Percentiles rank a stretch among this genome's conserved stretches.
Conservation (phyloP, 768 basidiomycete species). For the Tubosaeta sp. region DNA sequence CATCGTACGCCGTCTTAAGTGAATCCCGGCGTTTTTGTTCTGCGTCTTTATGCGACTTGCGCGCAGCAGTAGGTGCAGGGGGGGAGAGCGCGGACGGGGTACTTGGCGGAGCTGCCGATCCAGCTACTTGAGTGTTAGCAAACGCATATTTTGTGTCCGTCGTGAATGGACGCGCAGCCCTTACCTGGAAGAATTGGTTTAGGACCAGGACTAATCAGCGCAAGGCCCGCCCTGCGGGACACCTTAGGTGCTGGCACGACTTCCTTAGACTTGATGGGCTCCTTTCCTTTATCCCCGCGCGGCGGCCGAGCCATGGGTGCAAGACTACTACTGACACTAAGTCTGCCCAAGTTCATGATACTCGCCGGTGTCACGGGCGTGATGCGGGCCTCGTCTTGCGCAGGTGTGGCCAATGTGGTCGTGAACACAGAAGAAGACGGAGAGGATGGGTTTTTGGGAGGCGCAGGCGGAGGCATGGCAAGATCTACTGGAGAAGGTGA, state of each 20-base stretch:
- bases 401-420: constrained; percentile 2
- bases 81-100: constrained; percentile 28
- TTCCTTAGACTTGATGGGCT: constrained; percentile 28
- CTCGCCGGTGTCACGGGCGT: constrained; percentile 87
- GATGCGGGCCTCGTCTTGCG: constrained; percentile 33
- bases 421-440: constrained; percentile 11
- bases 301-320: constrained; percentile 27
- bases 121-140: constrained; percentile 26
- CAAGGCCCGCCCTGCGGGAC: constrained; percentile 28
- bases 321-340: constrained; percentile 48
- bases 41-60: constrained; percentile 90
- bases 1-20: constrained; percentile 90
- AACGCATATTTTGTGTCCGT: not conserved
- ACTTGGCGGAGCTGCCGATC: constrained; percentile 28
- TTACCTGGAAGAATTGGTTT: constrained; percentile 73
- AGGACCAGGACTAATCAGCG: constrained; percentile 48
- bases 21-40: constrained; percentile 98
- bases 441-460: constrained; percentile 31
- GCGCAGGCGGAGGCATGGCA: constrained; percentile 83
- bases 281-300: constrained; percentile 25
- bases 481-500: constrained; percentile 87
- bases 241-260: constrained; percentile 16
- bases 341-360: constrained; percentile 82
- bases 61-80: constrained; percentile 48
- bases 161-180: constrained; percentile 10